phyloP scores from a whole-genome alignment of 768 basidiomycete genomes.

The Collybiopsis luxurians region DNA sequence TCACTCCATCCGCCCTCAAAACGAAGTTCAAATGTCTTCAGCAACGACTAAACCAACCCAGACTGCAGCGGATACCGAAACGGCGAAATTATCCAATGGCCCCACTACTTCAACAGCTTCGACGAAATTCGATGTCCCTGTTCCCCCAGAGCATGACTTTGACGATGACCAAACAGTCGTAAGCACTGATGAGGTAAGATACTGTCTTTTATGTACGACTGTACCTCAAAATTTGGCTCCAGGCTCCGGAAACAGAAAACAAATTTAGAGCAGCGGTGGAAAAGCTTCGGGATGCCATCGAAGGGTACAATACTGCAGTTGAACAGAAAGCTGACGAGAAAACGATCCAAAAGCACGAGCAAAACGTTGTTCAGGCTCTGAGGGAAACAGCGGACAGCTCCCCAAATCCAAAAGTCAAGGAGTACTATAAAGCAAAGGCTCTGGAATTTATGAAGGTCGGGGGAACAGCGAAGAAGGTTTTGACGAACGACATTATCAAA shows the following conservation, averaged over 20 bases:
- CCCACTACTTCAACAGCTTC: neutral
- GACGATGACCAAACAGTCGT: conserved; percentile 1
- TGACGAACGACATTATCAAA: conserved; percentile 4
- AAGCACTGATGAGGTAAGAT: neutral
- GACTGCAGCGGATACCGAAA: neutral
- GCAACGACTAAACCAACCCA: neutral
- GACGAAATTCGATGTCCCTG: neutral
- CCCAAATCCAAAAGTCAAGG: conserved; percentile 1
- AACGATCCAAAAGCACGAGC: neutral
- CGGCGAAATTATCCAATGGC: neutral
- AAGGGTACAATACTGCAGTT: conserved; percentile 1
- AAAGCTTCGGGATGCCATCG: conserved; percentile 1
- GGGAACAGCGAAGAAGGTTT: conserved; percentile 1
- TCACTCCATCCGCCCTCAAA: neutral
- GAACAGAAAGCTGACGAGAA: conserved; percentile 1
- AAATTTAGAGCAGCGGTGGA: neutral
- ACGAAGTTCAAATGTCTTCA: neutral
- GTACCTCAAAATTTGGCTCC: neutral
- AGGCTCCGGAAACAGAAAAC: conserved; percentile 4
- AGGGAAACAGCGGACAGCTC: conserved; percentile 1
- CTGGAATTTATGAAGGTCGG: conserved; percentile 5
- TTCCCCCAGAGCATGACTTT: neutral
- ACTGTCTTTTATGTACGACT: neutral
- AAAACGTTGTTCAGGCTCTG: neutral
- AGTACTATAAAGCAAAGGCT: conserved; percentile 3